Base-by-base conservation (phyloP, 164 flowering plant genomes). In the Aristolochia fimbriata region DNA sequence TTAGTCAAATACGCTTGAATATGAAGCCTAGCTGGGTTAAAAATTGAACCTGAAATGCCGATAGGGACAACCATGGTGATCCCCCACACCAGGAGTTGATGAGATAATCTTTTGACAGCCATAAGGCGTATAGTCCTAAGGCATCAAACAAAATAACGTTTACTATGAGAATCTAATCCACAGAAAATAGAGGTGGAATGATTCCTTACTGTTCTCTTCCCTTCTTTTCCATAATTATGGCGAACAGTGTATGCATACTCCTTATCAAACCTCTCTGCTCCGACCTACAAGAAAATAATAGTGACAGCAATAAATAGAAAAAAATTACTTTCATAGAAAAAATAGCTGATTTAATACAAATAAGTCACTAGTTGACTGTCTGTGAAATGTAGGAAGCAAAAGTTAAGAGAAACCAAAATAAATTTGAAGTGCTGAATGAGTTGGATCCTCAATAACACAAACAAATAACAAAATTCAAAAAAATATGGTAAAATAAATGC, bases 1-100 rank as follows among this genome's bases (percentile, higher is more conserved):
- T 10, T 37, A 37, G 43, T 37, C 8, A 37, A 37, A 37, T 37
- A 37, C 43, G 8, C 43, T 7, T 3, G 43, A 37, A 37, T 10
- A 37, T 5, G 10, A 37, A 37, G 10, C 43, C 43, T 37, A 37
- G 4, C 43, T 3, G 43, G 43, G 43, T 37, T 37, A 37, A 37
- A 37, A 37, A 37, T 7, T 37, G 43, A 10, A 37, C 43, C 43
- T 37, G 12, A 37, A 37, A 81, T 94, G 91, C 54, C 97, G 86
- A 74, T 82, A 94, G 10, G 99, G 99, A 66, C 99, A 94, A 24
- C 99, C 99, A 73, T 94, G 99, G 71, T 91, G 96, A 72, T 93
- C 97, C 61, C 97, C 97, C n/a, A 76, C 87, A 33, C 95, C 83
- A 65, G 99, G 99, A 60, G 91, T 81, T 45, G 84, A 81, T 58